phyloP scores from a whole-genome alignment of 805 yeast genomes.

The Saccharomyces paradoxus region DNA sequence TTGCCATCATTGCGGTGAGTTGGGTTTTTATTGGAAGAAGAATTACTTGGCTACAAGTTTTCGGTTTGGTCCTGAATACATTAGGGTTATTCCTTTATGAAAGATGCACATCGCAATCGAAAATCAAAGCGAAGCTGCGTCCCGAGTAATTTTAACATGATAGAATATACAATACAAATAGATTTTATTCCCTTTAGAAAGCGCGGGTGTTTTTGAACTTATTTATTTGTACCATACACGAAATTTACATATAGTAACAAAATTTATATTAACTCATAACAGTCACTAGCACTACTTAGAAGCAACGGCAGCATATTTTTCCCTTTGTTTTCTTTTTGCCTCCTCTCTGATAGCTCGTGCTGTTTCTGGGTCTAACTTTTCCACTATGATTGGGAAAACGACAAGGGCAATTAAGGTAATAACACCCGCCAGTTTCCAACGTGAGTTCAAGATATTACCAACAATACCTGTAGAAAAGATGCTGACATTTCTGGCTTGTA shows the following conservation, averaged over 20 bases:
- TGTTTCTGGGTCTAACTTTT: constrained; percentile 36
- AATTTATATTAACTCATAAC: background rate
- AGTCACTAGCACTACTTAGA: background rate
- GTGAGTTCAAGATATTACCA: constrained; percentile 32
- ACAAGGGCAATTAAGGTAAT: constrained; percentile 21
- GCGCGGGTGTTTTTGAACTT: background rate
- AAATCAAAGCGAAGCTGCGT: constrained; percentile 7
- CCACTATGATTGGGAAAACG: constrained; percentile 31
- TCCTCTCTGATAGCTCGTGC: constrained; percentile 30
- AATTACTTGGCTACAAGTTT: constrained; percentile 38
- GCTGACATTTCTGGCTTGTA: constrained; percentile 28
- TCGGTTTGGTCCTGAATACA: constrained; percentile 45
- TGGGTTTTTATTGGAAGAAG: constrained; percentile 52
- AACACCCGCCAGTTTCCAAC: constrained; percentile 31
- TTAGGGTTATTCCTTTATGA: constrained; percentile 57
- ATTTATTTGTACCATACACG: background rate
- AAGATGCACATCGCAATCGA: constrained; percentile 28
- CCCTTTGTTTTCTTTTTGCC: constrained; percentile 19
- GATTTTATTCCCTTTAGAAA: background rate
- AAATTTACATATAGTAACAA: background rate
- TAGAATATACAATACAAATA: background rate
- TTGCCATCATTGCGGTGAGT: constrained; percentile 74
- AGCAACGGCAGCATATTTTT: constrained; percentile 9
- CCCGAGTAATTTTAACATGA: constrained; percentile 3
- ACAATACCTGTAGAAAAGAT: constrained; percentile 32